Evolutionary conservation across 2,329 filamentous ascomycete genomes (phyloP).

Genomic region (Epichloe bromicola): DNA sequence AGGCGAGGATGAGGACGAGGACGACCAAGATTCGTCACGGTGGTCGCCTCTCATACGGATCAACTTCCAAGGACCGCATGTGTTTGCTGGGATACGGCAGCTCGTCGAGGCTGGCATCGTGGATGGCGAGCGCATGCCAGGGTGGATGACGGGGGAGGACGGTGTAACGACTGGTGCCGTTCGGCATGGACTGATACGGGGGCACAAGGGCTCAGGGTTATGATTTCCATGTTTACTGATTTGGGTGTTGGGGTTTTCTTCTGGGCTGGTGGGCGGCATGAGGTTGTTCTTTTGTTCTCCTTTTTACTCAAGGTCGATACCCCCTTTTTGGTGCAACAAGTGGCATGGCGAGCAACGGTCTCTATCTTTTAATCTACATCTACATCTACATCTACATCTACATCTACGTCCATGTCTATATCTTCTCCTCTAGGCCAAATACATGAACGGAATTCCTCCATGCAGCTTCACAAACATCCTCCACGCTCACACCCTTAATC

Average conservation of each 20-base stretch:
- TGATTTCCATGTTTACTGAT: conserved; percentile 16
- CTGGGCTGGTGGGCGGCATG: conserved; percentile 6
- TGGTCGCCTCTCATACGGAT: conserved; percentile 38
- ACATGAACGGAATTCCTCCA: conserved; percentile 73
- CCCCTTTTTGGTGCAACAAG: conserved; percentile 6
- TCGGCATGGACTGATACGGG: conserved; percentile 49
- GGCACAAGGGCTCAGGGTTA: conserved; percentile 42
- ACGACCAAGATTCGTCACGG: conserved; percentile 12
- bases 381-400: background rate
- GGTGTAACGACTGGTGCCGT: conserved; percentile 64
- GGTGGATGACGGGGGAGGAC: conserved; percentile 84
- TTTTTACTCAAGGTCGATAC: conserved; percentile 15
- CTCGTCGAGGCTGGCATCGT: conserved; percentile 66
- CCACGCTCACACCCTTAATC: conserved; percentile 66
- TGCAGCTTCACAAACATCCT: conserved; percentile 75
- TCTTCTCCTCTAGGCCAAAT: conserved; percentile 48
- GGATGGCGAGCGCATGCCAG: conserved; percentile 67
- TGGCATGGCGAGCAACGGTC: conserved; percentile 1
- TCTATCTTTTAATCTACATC: background rate
- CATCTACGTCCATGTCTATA: background rate
- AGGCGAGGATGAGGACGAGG: conserved; percentile 14
- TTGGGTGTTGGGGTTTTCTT: background rate
- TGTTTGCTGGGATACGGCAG: conserved; percentile 68
- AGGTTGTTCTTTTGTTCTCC: conserved; percentile 4
- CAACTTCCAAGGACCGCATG: conserved; percentile 61